These are phyloP conservation scores for Penicillium palitans DNA, from an alignment of 2,329 filamentous ascomycete genomes.

Conservation along the genomic window DNA sequence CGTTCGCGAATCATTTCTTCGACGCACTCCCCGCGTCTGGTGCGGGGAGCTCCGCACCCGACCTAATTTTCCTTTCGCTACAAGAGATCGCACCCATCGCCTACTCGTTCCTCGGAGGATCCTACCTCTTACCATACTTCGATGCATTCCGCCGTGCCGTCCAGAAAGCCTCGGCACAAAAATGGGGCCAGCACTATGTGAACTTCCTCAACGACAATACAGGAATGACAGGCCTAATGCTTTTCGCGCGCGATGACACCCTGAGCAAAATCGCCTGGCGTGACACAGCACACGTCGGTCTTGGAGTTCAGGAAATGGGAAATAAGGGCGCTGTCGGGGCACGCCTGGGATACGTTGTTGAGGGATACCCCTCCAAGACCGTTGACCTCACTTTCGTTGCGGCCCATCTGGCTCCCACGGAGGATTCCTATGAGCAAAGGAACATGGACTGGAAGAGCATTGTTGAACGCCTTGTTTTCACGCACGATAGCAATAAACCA, in stretches of 20 bases:
- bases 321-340: conserved; percentile 92
- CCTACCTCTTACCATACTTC: conserved; percentile 75
- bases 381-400: conserved; percentile 81
- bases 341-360: conserved; percentile 60
- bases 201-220: conserved; percentile 71
- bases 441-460: conserved; percentile 90
- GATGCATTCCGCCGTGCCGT: conserved; percentile 69
- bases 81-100: conserved; percentile 88
- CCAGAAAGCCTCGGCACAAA: conserved; percentile 62
- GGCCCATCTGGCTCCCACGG: conserved; percentile 86
- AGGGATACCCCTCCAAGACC: conserved; percentile 42
- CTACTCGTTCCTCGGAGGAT: conserved; percentile 81
- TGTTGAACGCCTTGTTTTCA: conserved; percentile 76
- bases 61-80: conserved; percentile 67
- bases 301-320: conserved; percentile 84
- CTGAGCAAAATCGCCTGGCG: conserved; percentile 62
- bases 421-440: conserved; percentile 70
- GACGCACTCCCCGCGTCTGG: conserved; percentile 51
- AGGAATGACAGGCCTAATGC: conserved; percentile 85
- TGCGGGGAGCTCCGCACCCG: conserved; percentile 57
- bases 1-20: conserved; percentile 72
- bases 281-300: conserved; percentile 78
- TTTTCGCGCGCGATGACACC: conserved; percentile 69
- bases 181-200: conserved; percentile 58
- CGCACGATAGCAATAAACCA: conserved; percentile 21